A percentile compares a stretch with the other conserved stretches of the same genome.
Conservation (phyloP, 2,329 filamentous ascomycete genomes). For the Lojkania enalia region DNA sequence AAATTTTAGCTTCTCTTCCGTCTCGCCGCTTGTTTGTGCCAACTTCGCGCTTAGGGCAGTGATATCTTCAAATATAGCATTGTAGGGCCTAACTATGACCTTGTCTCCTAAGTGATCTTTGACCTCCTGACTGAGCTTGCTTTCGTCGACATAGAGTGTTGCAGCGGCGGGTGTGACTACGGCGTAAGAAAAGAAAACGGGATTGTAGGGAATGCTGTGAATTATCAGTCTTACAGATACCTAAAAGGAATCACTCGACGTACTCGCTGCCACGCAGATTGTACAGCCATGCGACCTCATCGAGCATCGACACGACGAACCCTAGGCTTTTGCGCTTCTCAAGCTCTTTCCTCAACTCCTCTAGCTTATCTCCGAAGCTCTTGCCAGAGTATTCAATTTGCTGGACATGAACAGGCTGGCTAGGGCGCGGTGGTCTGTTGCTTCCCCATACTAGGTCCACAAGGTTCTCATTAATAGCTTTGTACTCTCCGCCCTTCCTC, state of each 20-base stretch:
- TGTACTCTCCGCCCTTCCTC: slow-evolving; percentile 79
- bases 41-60: slow-evolving; percentile 60
- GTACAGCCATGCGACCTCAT: slow-evolving; percentile 98
- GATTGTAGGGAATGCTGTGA: slow-evolving; percentile 84
- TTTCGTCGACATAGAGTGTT: slow-evolving; percentile 81
- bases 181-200: slow-evolving; percentile 97
- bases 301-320: slow-evolving; percentile 90
- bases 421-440: slow-evolving; percentile 72
- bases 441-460: slow-evolving; percentile 88
- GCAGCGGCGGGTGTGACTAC: slow-evolving; percentile 75
- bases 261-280: slow-evolving; percentile 89
- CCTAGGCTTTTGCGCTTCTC: slow-evolving; percentile 86
- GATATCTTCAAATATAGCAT: slow-evolving; percentile 78
- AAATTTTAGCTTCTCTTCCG: slow-evolving; percentile 62
- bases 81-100: slow-evolving; percentile 79
- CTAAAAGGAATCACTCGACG: slow-evolving; percentile 25
- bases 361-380: slow-evolving; percentile 77
- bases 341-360: slow-evolving; percentile 85
- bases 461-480: slow-evolving; percentile 78
- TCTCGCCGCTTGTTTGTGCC: slow-evolving; percentile 39
- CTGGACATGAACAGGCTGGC: slow-evolving; percentile 74
- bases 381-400: slow-evolving; percentile 78
- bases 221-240: slow-evolving; percentile 12
- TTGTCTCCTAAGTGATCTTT: slow-evolving; percentile 69
- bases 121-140: slow-evolving; percentile 72